Base-by-base conservation (phyloP, 305 asterid genomes). In the Fraxinus dipetala region DNA sequence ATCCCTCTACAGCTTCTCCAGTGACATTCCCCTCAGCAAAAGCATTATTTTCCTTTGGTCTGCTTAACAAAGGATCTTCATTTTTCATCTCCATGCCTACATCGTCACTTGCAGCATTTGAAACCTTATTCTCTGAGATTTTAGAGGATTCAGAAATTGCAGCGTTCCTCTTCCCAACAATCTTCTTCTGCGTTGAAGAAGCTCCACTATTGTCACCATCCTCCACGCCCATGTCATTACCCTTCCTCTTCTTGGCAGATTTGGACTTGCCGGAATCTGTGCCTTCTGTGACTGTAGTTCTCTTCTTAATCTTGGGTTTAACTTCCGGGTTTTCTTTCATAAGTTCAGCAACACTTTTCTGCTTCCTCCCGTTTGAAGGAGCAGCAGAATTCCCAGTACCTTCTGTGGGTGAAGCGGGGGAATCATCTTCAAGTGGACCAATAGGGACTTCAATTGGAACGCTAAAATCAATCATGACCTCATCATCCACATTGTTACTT, bases 341-440 rank as follows among this genome's bases (percentile, higher is more conserved):
- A 22, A 92, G 87, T 78, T 88, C 95, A 72, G 97, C 90, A 22
- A 93, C 93, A 72, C 92, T 91, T 85, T 88, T 95, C 83, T 84
- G 90, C 87, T 92, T 95, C 88, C 91, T 88, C 54, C 83, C 91
- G n/a, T 83, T 87, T 5, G 87, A 73, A 80, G 72, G 28, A 67
- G 28, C 73, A 72, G 81, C 84, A 5, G 84, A 78, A 79, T 63
- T 86, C 24, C 36, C 84, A 67, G 84, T 61, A 67, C 59, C 84
- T 31, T 20, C 51, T 31, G 38, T 34, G 18, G 82, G 72, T 5
- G 87, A 78, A 75, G 81, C 75, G 9, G 54, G 24, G 79, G 76
- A 80, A 72, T 83, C 90, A 82, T 90, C 92, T 72, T 85, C 93
- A 48, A 14, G 6, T 0, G 90, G 92, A 34, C 94, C 90, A 7